Evolutionary conservation across 2,329 filamentous ascomycete genomes (phyloP).

Genomic region (Penicillium sp.): DNA sequence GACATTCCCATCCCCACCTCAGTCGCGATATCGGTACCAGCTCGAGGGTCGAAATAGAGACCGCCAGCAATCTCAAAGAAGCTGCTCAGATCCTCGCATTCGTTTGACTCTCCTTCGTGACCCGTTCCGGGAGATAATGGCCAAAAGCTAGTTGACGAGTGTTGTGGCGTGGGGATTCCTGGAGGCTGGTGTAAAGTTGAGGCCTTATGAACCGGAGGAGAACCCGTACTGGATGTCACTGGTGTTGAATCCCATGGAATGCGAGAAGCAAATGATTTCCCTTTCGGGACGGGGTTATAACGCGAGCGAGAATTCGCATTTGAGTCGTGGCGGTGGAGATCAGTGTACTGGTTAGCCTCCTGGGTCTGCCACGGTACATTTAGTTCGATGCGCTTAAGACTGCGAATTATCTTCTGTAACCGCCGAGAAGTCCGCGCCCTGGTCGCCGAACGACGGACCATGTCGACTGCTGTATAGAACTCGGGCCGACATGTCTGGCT

Average conservation of each 20-base stretch:
- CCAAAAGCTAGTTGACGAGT: constrained; percentile 19
- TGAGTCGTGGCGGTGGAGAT: neutral
- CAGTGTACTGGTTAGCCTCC: neutral
- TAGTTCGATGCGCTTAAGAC: constrained; percentile 61
- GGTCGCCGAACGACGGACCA: constrained; percentile 62
- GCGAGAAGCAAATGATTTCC: neutral
- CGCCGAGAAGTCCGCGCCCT: constrained; percentile 61
- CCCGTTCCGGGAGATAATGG: constrained; percentile 19
- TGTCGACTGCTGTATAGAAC: constrained; percentile 62
- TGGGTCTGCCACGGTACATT: constrained; percentile 43
- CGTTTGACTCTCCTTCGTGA: constrained; percentile 21
- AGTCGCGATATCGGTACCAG: constrained; percentile 8
- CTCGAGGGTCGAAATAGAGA: constrained; percentile 33
- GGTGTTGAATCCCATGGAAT: constrained; percentile 1
- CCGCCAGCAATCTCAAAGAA: constrained; percentile 65
- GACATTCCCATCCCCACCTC: constrained; percentile 14
- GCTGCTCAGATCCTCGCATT: constrained; percentile 59
- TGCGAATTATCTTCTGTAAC: constrained; percentile 62
- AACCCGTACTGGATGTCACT: constrained; percentile 1
- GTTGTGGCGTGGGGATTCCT: constrained; percentile 18
- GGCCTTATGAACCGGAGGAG: constrained; percentile 2
- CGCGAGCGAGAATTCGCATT: neutral
- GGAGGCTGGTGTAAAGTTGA: constrained; percentile 13
- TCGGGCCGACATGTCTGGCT: constrained; percentile 40
- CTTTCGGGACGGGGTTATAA: neutral